Percentiles rank a stretch among this genome's conserved stretches.
Conservation (phyloP, 192 early-diverging fungal genomes). For the Podochytrium sp. region DNA sequence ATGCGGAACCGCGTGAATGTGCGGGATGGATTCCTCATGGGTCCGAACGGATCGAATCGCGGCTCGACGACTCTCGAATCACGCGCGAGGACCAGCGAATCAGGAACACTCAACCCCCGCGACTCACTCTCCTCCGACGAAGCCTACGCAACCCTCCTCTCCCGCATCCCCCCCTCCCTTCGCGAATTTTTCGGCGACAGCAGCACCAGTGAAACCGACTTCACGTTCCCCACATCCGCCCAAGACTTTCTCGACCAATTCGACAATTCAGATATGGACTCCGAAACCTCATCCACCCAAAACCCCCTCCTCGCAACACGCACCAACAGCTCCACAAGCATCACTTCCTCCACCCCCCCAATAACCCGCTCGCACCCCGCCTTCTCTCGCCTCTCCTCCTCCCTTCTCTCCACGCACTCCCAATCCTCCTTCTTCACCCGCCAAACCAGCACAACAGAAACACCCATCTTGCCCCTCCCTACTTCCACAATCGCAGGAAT, state of each 20-base stretch:
- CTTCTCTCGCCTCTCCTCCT: too few relatives aligned
- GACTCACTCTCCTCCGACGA: not conserved
- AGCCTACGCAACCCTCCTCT: not conserved
- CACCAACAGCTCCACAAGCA: too few relatives aligned
- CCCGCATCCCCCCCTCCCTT: slow-evolving; percentile 10
- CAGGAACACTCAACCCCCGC: not conserved
- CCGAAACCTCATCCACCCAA: not conserved
- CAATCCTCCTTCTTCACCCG: too few relatives aligned
- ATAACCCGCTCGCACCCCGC: too few relatives aligned
- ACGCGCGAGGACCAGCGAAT: too few relatives aligned
- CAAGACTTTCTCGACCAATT: not conserved
- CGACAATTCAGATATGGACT: not conserved
- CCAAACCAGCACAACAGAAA: too few relatives aligned
- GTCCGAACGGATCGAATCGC: not conserved
- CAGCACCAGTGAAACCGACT: not conserved
- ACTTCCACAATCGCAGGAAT: too few relatives aligned
- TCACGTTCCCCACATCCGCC: not conserved
- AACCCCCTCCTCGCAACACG: not conserved
- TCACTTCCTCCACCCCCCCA: too few relatives aligned
- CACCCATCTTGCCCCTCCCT: too few relatives aligned
- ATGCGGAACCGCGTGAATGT: slow-evolving; percentile 8
- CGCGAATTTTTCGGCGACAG: slow-evolving; percentile 5
- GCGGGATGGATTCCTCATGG: not conserved
- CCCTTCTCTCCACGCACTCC: too few relatives aligned
- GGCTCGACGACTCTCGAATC: too few relatives aligned